Conservation (phyloP, 352 stramenopile genomes). For the Pythium volutum region DNA sequence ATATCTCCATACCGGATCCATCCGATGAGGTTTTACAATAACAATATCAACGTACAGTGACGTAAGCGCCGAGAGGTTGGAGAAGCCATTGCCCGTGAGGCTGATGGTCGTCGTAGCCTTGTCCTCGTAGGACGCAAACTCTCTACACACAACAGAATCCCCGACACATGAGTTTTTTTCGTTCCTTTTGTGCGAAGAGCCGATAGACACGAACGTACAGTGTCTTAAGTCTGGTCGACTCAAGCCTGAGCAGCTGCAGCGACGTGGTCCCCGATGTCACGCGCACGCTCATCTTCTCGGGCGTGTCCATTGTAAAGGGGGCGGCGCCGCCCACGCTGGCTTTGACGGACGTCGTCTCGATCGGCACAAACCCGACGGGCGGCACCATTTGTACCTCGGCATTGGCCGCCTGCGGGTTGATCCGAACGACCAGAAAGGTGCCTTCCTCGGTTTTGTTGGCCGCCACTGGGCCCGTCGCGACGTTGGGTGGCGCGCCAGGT, state of each 20-base stretch:
- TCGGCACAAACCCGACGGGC: too few relatives aligned
- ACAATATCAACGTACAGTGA: constrained; percentile 5
- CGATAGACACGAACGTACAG: constrained; percentile 2
- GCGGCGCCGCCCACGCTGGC: neutral
- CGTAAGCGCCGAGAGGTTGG: neutral
- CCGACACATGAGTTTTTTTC: neutral
- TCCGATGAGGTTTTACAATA: too few relatives aligned
- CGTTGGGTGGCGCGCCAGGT: neutral
- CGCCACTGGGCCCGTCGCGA: neutral
- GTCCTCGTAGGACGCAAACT: constrained; percentile 1
- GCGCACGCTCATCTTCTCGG: constrained; percentile 9
- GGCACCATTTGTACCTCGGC: neutral
- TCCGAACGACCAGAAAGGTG: neutral
- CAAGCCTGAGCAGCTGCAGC: neutral
- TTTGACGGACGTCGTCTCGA: neutral
- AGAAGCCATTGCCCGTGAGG: neutral
- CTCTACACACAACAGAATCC: neutral
- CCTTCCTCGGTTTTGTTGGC: neutral
- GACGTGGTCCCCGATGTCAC: neutral
- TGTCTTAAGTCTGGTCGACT: neutral
- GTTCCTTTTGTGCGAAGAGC: too few relatives aligned
- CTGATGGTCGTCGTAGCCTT: neutral
- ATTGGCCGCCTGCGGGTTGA: neutral
- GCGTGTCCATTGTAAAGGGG: too few relatives aligned
- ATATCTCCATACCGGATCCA: too few relatives aligned